These are phyloP conservation scores for Lentinula raphanica DNA, from an alignment of 768 basidiomycete genomes.

Conservation along the genomic window DNA sequence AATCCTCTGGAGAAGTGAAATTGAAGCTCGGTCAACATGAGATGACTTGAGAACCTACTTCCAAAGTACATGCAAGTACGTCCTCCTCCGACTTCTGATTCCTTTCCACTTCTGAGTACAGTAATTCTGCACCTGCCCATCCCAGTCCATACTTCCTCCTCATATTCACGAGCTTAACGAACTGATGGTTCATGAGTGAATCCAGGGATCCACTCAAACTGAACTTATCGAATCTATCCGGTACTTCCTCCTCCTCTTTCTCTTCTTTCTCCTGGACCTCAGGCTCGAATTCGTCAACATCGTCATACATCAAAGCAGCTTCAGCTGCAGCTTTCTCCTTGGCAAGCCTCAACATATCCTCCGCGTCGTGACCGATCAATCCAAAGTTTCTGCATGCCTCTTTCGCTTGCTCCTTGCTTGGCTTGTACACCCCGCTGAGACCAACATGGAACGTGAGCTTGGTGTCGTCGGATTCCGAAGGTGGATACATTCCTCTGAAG, in stretches of 20 bases:
- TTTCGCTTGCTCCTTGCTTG: conserved; percentile 40
- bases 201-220: conserved; percentile 63
- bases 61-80: conserved; percentile 26
- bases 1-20: conserved; percentile 28
- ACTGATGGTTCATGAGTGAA: conserved; percentile 50
- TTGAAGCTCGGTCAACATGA: background rate
- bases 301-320: conserved; percentile 20
- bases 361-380: conserved; percentile 38
- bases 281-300: conserved; percentile 16
- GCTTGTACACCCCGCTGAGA: conserved; percentile 56
- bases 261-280: conserved; percentile 13
- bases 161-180: conserved; percentile 48
- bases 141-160: conserved; percentile 49
- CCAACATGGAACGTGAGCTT: conserved; percentile 56
- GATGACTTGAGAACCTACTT: conserved; percentile 22
- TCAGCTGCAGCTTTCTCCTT: conserved; percentile 25
- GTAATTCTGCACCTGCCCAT: conserved; percentile 65
- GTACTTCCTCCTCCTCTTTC: conserved; percentile 29
- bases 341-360: conserved; percentile 29
- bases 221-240: conserved; percentile 50
- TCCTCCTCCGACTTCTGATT: conserved; percentile 36
- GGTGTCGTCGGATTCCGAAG: conserved; percentile 11
- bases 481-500: conserved; percentile 48
- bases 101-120: conserved; percentile 41
- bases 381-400: conserved; percentile 48